These are phyloP conservation scores for Suillus subluteus DNA, from an alignment of 768 basidiomycete genomes.

Conservation along the genomic window DNA sequence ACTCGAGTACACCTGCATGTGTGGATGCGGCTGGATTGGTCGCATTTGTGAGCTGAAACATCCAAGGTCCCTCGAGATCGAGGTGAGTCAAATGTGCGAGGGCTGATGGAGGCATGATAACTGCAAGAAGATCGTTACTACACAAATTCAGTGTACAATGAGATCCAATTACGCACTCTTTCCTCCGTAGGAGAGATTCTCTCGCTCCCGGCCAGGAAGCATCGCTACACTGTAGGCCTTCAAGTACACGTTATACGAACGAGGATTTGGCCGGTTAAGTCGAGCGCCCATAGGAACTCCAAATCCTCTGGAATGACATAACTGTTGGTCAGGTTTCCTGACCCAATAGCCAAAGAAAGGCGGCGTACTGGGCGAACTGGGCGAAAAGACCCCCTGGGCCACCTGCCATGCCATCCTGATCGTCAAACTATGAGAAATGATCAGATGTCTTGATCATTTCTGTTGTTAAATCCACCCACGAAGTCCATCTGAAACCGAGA, in stretches of 20 bases:
- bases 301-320: conserved; percentile 48
- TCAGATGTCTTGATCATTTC: conserved; percentile 12
- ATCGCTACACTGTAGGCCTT: conserved; percentile 96
- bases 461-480: conserved; percentile 26
- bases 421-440: conserved; percentile 36
- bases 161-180: conserved; percentile 72
- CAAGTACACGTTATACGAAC: conserved; percentile 88
- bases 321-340: conserved; percentile 22
- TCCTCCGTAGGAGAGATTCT: conserved; percentile 95
- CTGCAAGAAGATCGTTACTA: conserved; percentile 43
- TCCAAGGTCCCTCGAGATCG: conserved; percentile 92
- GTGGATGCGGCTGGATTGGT: conserved; percentile 81
- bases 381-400: conserved; percentile 66
- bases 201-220: conserved; percentile 82
- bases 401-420: conserved; percentile 40
- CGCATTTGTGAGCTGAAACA: conserved; percentile 95
- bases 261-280: conserved; percentile 56
- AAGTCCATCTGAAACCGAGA: conserved; percentile 39
- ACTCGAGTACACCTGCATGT: conserved; percentile 97
- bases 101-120: conserved; percentile 97
- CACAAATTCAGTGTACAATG: conserved; percentile 10
- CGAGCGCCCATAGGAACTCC: conserved; percentile 52
- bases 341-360: conserved; percentile 8
- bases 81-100: conserved; percentile 85
- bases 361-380: conserved; percentile 63